Base-by-base conservation (phyloP, 75 land plant species). In the Pinus albicaulis region DNA sequence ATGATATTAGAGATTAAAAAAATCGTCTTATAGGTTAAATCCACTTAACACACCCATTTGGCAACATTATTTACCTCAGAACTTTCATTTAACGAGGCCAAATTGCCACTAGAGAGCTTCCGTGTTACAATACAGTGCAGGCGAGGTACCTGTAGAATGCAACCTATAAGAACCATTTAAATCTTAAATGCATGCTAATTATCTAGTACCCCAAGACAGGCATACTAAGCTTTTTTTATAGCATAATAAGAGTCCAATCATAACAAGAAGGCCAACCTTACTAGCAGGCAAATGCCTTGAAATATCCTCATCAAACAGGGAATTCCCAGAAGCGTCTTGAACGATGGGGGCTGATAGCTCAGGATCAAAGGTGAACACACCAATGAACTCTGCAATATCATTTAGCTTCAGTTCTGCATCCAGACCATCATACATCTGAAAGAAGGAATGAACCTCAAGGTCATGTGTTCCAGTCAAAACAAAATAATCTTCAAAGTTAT, bases 331-430 rank as follows among this genome's bases (percentile, higher is more conserved):
- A 59, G 79, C 83, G 78, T 84, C 87, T 55, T 59, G 14, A 17
- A 68, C 83, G 26, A 69, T 71, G 12, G 76, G 80, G 2, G 61
- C 62, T 25, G 77, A 34, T 58, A 80, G 78, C 53, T 91, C 92
- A 22, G 94, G 85, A 72, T 90, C 92, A 77, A 89, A 93, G 34
- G 90, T 92, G 77, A 88, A 80, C 65, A 96, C 81, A 14, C 99
- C 99, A 84, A 94, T 78, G 76, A 96, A 92, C 80, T 96, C 99
- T 76, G 83, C 85, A 69, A 94, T 83, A 59, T 96, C 99, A 90
- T 96, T 94, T 22, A 96, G 83, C 80, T 92, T 94, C 56, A 92
- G 57, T 3, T 92, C 92, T 80, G 83, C 76, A 68, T 96, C 98
- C 14, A 64, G 79, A 26, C 80, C 57, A 76, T 96, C 98, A 84